phyloP scores from a whole-genome alignment of 1,284 basidiomycete species.

The Meira nashicola region DNA sequence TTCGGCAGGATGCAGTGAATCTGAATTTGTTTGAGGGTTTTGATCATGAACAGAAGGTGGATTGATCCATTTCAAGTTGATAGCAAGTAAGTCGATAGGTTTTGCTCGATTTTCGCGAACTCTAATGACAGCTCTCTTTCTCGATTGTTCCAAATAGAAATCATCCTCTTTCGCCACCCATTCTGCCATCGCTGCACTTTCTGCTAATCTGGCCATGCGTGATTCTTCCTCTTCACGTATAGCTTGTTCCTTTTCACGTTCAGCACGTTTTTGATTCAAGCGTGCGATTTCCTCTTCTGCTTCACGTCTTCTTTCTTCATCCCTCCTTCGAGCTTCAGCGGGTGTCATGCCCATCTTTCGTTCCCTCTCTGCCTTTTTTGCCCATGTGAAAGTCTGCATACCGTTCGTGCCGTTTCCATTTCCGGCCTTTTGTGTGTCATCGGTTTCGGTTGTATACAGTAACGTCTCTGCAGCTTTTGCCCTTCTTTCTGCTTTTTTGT shows the following conservation, averaged over 20 bases:
- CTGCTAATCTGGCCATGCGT: slow-evolving; percentile 77
- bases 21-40: slow-evolving; percentile 16
- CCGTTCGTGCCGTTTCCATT: slow-evolving; percentile 62
- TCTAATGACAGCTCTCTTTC: slow-evolving; percentile 82
- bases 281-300: slow-evolving; percentile 89
- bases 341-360: slow-evolving; percentile 75
- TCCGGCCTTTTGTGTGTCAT: slow-evolving; percentile 51
- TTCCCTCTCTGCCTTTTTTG: slow-evolving; percentile 96
- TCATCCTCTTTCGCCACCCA: slow-evolving; percentile 97
- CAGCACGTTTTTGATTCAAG: slow-evolving; percentile 80
- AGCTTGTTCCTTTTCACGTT: slow-evolving; percentile 80
- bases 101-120: slow-evolving; percentile 85
- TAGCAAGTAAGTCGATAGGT: slow-evolving; percentile 48
- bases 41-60: slow-evolving; percentile 60
- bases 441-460: slow-evolving; percentile 81
- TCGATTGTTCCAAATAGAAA: slow-evolving; percentile 92
- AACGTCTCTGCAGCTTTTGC: slow-evolving; percentile 44
- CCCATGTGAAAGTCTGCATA: slow-evolving; percentile 92
- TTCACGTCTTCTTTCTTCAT: slow-evolving; percentile 76
- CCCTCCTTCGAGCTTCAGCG: slow-evolving; percentile 73
- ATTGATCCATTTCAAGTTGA: slow-evolving; percentile 49
- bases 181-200: slow-evolving; percentile 93
- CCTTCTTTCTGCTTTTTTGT: slow-evolving; percentile 23
- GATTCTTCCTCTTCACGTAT: slow-evolving; percentile 87
- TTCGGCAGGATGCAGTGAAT: slow-evolving; percentile 43